Conservation (phyloP, 495 filamentous ascomycete species). For the Penicillium antarcticum region DNA sequence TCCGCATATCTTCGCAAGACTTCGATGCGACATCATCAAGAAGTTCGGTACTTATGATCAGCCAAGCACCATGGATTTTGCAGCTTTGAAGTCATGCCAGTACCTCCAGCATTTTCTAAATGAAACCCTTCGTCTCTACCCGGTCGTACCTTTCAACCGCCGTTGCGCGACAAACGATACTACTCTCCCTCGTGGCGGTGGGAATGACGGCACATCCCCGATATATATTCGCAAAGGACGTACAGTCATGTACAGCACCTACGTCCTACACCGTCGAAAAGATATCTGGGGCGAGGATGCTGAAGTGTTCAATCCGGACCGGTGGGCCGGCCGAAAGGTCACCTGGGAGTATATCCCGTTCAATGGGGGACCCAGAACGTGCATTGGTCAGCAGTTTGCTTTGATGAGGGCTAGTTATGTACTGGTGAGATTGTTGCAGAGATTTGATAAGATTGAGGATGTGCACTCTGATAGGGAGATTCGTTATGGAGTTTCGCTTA, state of each 20-base stretch:
- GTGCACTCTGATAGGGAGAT: too few species aligned
- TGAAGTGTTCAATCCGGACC: not conserved
- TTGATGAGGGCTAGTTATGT: not conserved
- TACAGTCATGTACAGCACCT: not conserved
- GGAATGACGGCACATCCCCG: not conserved
- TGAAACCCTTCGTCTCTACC: not conserved
- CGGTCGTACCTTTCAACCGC: not conserved
- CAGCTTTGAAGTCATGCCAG: too few species aligned
- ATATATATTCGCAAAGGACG: not conserved
- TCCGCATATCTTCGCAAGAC: slow-evolving; percentile 50
- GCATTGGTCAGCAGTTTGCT: not conserved
- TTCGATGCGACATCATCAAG: slow-evolving; percentile 48
- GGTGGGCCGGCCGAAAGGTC: not conserved
- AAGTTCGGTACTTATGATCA: not conserved
- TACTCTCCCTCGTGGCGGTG: not conserved
- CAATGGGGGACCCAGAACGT: not conserved
- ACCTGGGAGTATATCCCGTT: not conserved
- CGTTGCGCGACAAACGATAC: not conserved
- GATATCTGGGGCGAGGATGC: not conserved
- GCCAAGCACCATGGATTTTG: not conserved
- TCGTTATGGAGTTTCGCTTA: too few species aligned
- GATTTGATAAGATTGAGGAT: not conserved
- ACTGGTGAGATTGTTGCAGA: not conserved
- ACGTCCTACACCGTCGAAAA: not conserved
- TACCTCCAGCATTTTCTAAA: not conserved